A percentile compares a stretch with the other conserved stretches of the same genome.
Conservation (phyloP, 2,329 filamentous ascomycete genomes). For the Daldinia sp. region DNA sequence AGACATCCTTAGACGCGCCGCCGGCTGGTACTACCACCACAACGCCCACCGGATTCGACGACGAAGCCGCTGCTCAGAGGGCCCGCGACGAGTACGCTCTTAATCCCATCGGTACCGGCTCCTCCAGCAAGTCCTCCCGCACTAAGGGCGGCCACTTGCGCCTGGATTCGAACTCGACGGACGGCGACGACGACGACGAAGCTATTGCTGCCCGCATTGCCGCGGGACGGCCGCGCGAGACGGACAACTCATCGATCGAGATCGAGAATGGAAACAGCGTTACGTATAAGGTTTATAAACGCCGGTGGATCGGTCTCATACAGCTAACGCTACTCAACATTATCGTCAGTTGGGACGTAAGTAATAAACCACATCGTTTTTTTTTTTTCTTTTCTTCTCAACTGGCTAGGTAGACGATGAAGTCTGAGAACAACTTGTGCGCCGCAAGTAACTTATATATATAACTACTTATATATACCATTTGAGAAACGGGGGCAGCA, state of each 20-base stretch:
- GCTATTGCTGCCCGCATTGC: conserved; percentile 16
- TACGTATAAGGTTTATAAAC: conserved; percentile 71
- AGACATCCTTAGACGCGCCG: conserved; percentile 11
- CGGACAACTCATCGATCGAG: conserved; percentile 32
- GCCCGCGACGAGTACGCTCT: conserved; percentile 43
- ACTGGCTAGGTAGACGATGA: neutral
- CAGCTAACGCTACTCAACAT: conserved; percentile 91
- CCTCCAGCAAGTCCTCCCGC: conserved; percentile 25
- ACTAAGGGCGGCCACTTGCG: conserved; percentile 42
- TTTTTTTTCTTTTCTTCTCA: too few species aligned
- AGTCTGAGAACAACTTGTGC: neutral
- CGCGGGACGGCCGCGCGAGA: conserved; percentile 21
- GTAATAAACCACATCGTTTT: conserved; percentile 55
- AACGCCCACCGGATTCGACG: conserved; percentile 20
- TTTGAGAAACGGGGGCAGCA: neutral
- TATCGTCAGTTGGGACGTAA: conserved; percentile 93
- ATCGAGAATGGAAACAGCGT: conserved; percentile 38
- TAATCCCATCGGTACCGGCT: conserved; percentile 34
- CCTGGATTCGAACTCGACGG: conserved; percentile 41
- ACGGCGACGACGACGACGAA: conserved; percentile 37
- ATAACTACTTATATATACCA: conserved; percentile 4
- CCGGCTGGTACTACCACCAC: conserved; percentile 8
- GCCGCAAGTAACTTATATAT: neutral
- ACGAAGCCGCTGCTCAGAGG: conserved; percentile 43
- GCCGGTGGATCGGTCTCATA: conserved; percentile 87